Percentiles rank a stretch among this genome's conserved stretches.
These are phyloP conservation scores for Botrytis tulipae DNA, from an alignment of 2,329 filamentous ascomycete species.

Conservation along the genomic window DNA sequence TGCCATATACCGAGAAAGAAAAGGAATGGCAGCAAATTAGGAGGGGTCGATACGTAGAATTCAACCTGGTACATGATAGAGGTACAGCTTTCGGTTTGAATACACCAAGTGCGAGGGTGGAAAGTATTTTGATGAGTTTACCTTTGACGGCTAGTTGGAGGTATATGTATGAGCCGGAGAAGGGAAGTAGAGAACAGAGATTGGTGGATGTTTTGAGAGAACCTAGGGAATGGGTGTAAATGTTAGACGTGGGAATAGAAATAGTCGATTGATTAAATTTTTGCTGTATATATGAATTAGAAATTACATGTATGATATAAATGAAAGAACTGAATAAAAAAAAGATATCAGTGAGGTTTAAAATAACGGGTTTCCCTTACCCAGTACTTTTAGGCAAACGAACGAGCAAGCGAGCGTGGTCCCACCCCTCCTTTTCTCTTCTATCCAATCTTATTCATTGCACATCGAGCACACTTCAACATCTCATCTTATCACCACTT, in stretches of 20 bases:
- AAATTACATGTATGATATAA: background rate
- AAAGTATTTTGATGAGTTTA: slow-evolving; percentile 97
- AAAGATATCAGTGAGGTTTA: background rate
- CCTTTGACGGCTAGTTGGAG: slow-evolving; percentile 90
- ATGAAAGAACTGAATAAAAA: background rate
- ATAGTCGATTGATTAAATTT: background rate
- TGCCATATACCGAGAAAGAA: slow-evolving; percentile 81
- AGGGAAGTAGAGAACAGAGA: slow-evolving; percentile 73
- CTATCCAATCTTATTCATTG: background rate
- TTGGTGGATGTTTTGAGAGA: slow-evolving; percentile 69
- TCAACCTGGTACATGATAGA: slow-evolving; percentile 95
- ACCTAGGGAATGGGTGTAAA: slow-evolving; percentile 65
- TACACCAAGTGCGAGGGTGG: slow-evolving; percentile 84
- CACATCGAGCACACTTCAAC: background rate
- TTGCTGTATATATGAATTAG: background rate
- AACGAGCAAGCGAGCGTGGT: slow-evolving; percentile 7
- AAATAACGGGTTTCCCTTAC: background rate
- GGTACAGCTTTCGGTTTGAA: slow-evolving; percentile 93
- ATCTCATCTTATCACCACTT: background rate
- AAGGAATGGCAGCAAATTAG: slow-evolving; percentile 97
- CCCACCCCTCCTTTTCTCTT: slow-evolving; percentile 2
- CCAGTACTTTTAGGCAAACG: background rate
- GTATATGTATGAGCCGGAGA: slow-evolving; percentile 88
- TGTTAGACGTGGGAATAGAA: background rate
- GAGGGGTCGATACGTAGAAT: slow-evolving; percentile 94